Conservation (phyloP, 495 filamentous ascomycete genomes). For the Bryoglossum gracile region DNA sequence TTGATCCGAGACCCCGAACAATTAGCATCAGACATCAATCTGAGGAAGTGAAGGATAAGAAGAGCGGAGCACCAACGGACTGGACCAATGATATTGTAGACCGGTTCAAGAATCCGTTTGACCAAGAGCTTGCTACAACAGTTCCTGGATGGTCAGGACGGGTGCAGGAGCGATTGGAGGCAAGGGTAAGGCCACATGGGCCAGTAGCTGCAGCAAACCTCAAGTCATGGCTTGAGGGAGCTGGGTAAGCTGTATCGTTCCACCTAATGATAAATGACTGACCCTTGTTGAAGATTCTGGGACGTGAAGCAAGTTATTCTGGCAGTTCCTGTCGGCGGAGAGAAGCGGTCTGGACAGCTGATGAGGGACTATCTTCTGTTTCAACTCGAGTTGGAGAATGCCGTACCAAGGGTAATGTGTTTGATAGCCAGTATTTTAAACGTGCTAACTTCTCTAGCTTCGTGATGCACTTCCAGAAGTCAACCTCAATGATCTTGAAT, state of each 20-base stretch:
- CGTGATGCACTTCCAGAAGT: constrained; percentile 10
- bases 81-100: constrained; percentile 23
- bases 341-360: constrained; percentile 10
- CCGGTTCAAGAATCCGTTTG: constrained; percentile 18
- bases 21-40: background rate
- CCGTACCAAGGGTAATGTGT: constrained; percentile 17
- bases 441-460: constrained; percentile 17
- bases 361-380: constrained; percentile 17
- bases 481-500: constrained; percentile 12
- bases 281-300: constrained; percentile 17
- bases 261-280: too few species aligned
- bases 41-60: constrained; percentile 4
- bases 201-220: constrained; percentile 22
- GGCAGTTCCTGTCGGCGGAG: constrained; percentile 17
- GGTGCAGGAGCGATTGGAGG: constrained; percentile 18
- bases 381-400: constrained; percentile 17
- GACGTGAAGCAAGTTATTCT: constrained; percentile 25
- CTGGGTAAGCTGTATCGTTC: constrained; percentile 21
- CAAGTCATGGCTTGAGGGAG: constrained; percentile 23
- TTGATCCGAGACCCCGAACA: constrained; percentile 22
- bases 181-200: constrained; percentile 19
- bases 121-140: constrained; percentile 20
- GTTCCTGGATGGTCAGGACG: constrained; percentile 13
- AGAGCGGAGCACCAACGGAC: constrained; percentile 14
- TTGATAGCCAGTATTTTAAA: too few species aligned